These are phyloP conservation scores for Dactylellina haptotyla DNA, from an alignment of 2,329 filamentous ascomycete species.

Conservation along the genomic window DNA sequence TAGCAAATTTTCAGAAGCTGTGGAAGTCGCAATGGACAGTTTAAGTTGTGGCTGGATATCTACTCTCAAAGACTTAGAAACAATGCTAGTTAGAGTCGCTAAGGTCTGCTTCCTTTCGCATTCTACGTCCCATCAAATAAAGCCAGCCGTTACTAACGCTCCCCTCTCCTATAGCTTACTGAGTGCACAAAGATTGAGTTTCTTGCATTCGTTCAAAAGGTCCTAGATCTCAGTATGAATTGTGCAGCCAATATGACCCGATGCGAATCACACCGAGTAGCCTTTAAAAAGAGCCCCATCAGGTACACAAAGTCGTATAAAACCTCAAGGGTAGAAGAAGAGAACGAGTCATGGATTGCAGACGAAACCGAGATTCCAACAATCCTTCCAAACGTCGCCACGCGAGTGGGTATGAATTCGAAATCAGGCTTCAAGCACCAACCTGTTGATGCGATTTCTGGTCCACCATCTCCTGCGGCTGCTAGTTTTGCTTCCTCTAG, in stretches of 20 bases:
- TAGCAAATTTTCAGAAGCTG: conserved; percentile 15
- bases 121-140: neutral
- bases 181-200: conserved; percentile 47
- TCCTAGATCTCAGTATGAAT: conserved; percentile 24
- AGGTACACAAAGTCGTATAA: conserved; percentile 16
- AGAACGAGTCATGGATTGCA: conserved; percentile 25
- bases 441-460: neutral
- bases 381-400: conserved; percentile 4
- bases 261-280: conserved; percentile 32
- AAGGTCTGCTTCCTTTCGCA: conserved; percentile 17
- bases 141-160: neutral
- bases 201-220: conserved; percentile 26
- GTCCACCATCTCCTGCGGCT: conserved; percentile 9
- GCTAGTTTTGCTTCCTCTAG: conserved; percentile 38
- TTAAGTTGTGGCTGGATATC: conserved; percentile 50
- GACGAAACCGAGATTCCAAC: conserved; percentile 44
- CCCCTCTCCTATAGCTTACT: conserved; percentile 15
- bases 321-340: neutral
- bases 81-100: conserved; percentile 22
- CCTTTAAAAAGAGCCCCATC: conserved; percentile 4
- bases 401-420: neutral
- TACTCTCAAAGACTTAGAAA: conserved; percentile 27
- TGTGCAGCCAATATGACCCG: conserved; percentile 46
- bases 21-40: conserved; percentile 44
- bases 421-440: conserved; percentile 3